Evolutionary conservation across 768 basidiomycete species (phyloP), one percentile per base, ranked within the genome.

Genomic region (Lentinula lateritia): DNA sequence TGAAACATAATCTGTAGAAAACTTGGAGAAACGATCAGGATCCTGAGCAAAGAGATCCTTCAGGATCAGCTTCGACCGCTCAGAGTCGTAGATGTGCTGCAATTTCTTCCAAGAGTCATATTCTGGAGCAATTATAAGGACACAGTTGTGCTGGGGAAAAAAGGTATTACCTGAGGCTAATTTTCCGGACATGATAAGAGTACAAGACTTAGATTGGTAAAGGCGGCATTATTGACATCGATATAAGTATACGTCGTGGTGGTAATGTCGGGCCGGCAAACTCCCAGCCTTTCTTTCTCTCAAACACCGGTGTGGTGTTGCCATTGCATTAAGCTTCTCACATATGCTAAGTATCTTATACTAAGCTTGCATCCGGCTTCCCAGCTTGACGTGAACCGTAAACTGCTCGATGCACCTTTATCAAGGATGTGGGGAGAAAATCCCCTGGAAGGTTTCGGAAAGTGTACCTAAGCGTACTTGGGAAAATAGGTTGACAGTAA

Each of bases 11-110:
- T 87, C 81, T 58, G 80, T 82, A 50, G 89, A 92, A 77, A 94
- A 95, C 70, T 88, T 92, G 52, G 83, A 70, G 80, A 98, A 99
- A 62, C 97, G 89, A 60, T 83, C 62, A 15, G 95, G 87, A 76
- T 98, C 95, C 69, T 89, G 80, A 18, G 87, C 87, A 72, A 99
- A 99, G 69, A 99, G 91, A 62, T 97, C 90, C 76, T 90, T 93
- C 66, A 99, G 85, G 69, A 92, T 78, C 74, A 98, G 88, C 65
- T 83, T 83, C 62, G 83, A 71, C 65, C 83, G 78, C 69, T 94
- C 83, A 12, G 82, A 73, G 71, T 92, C 87, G 73, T 96, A 90
- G 62, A 92, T 82, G 68, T 80, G 67, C 78, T 97, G 89, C 67
- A 99, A 90, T 74, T 92, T 89, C 78, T 92, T 84, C 95, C 95